A percentile compares a stretch with the other conserved stretches of the same genome.
These are phyloP conservation scores for Maudiozyma turicensis DNA, from an alignment of 805 yeast genomes.

Conservation along the genomic window DNA sequence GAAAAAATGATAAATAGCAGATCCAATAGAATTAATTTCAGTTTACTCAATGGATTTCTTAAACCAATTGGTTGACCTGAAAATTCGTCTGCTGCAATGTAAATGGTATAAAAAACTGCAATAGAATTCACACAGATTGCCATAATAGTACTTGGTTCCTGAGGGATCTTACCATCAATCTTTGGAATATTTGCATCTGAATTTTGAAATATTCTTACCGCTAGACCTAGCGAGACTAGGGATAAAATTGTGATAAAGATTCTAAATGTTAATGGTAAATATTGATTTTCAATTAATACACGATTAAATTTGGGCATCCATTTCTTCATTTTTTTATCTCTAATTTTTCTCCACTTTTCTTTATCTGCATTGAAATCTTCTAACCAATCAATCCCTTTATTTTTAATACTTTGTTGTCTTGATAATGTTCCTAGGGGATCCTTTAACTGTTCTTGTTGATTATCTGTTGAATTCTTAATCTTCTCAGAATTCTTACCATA, in stretches of 20 bases:
- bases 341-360: slow-evolving; percentile 25
- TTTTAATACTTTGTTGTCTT: not conserved
- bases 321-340: slow-evolving; percentile 47
- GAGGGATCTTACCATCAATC: slow-evolving; percentile 35
- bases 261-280: slow-evolving; percentile 70
- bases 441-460: not conserved
- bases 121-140: slow-evolving; percentile 75
- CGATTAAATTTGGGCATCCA: slow-evolving; percentile 54
- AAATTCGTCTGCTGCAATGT: slow-evolving; percentile 86
- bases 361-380: slow-evolving; percentile 22
- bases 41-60: slow-evolving; percentile 73
- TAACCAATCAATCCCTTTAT: slow-evolving; percentile 12
- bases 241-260: slow-evolving; percentile 49
- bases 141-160: slow-evolving; percentile 88
- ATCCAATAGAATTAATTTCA: slow-evolving; percentile 74
- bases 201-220: slow-evolving; percentile 45
- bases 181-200: slow-evolving; percentile 15
- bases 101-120: slow-evolving; percentile 67
- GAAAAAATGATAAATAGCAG: slow-evolving; percentile 79
- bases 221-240: slow-evolving; percentile 60
- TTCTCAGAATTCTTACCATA: slow-evolving; percentile 6
- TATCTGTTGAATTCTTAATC: not conserved
- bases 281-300: slow-evolving; percentile 63
- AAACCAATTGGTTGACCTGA: slow-evolving; percentile 86
- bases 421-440: not conserved